Evolutionary conservation across 768 basidiomycete genomes (phyloP).

Genomic region (Naganishia friedmannii): DNA sequence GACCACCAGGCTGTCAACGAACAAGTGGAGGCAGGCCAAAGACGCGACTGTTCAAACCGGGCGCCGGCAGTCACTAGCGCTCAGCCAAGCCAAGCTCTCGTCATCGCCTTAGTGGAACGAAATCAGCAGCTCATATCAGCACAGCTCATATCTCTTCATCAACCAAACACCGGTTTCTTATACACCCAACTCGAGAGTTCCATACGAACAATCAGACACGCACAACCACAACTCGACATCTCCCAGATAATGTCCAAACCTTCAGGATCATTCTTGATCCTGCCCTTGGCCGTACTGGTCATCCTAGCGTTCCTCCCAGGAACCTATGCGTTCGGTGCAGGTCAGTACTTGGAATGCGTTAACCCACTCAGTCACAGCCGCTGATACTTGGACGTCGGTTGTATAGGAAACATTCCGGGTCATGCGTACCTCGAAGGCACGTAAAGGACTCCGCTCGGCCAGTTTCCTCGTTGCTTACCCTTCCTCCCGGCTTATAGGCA

Average conservation of each 20-base stretch:
- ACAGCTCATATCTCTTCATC: too few species aligned
- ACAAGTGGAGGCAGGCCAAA: too few species aligned
- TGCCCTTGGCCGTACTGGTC: conserved; percentile 11
- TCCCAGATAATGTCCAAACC: neutral
- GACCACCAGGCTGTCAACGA: too few species aligned
- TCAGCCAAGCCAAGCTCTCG: neutral
- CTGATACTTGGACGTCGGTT: neutral
- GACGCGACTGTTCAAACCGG: too few species aligned
- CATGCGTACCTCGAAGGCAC: conserved; percentile 21
- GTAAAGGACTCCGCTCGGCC: neutral
- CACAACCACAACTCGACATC: too few species aligned
- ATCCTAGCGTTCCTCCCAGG: conserved; percentile 1
- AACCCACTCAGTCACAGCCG: neutral
- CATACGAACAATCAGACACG: too few species aligned
- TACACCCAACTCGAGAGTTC: too few species aligned
- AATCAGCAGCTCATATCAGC: too few species aligned
- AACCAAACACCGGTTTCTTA: too few species aligned
- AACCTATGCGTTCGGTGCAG: conserved; percentile 16
- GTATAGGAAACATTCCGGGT: conserved; percentile 6
- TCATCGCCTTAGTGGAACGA: neutral
- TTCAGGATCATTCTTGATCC: conserved; percentile 17
- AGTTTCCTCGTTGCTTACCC: too few species aligned
- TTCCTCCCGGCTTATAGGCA: neutral
- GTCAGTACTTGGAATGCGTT: neutral
- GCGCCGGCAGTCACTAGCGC: too few species aligned